Evolutionary conservation across 2,329 filamentous ascomycete genomes (phyloP), one percentile per base, ranked within the genome.

Genomic region (Tolypocladium ophioglossoides): DNA sequence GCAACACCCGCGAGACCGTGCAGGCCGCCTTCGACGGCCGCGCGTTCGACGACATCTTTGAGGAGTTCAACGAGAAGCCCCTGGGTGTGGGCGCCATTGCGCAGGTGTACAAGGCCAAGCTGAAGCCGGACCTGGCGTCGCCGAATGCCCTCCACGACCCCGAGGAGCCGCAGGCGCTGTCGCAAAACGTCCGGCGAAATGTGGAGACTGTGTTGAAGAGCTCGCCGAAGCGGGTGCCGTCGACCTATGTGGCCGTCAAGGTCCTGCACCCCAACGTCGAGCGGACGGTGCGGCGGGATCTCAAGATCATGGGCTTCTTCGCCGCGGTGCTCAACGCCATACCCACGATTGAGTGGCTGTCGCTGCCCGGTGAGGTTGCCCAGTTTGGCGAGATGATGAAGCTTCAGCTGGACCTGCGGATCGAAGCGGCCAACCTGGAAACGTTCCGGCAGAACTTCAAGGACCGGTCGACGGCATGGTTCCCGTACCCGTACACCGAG

Each of bases 361-460:
- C 92, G 0, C 82, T 99, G 10, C 94, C 94, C 0, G 92, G 96
- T 61, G 94, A 99, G 68, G 94, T 97, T 3, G 73, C 78, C 16
- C 91, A 97, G 64, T 99, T 99, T 65, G 92, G 91, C 27, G 88
- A 95, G 66, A 99, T 99, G 94, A 99, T 99, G 94, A 86, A 86
- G 63, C 76, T 97, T n/a, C 94, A 99, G 68, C 78, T 99, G 3
- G 94, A 99, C 70, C 78, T 99, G 38, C 86, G 94, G 52, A 97
- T 97, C 57, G 94, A 99, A 70, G 87, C 91, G 1, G 87, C 91
- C 39, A 99, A 99, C 63, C 76, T 99, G 3, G 84, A 85, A 24
- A 83, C 86, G 16, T 97, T 99, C 75, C 85, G 94, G 52, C 85
- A 86, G 63, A 89, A 96, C 67, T 99, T 99, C 76, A 88, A 86